Conservation (phyloP, 2,329 filamentous ascomycete genomes). For the Shiraia bambusicola region DNA sequence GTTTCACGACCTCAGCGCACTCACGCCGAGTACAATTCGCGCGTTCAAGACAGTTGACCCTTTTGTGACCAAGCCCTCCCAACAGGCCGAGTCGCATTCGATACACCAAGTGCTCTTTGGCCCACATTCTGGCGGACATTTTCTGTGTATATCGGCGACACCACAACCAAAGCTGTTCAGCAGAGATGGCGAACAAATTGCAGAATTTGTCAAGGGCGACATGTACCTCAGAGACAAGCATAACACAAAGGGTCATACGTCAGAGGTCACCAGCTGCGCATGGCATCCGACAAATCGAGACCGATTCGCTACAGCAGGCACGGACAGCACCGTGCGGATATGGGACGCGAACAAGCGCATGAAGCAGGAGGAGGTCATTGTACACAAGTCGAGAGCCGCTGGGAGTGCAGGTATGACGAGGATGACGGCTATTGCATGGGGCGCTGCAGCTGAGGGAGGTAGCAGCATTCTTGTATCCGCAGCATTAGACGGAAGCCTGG, state of each 20-base stretch:
- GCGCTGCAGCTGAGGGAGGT: constrained; percentile 71
- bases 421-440: constrained; percentile 93
- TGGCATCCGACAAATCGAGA: constrained; percentile 91
- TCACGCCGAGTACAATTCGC: constrained; percentile 91
- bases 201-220: constrained; percentile 93
- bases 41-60: constrained; percentile 93
- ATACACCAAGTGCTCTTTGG: constrained; percentile 88
- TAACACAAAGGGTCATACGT: constrained; percentile 95
- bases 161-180: constrained; percentile 87
- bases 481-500: constrained; percentile 83
- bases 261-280: constrained; percentile 82
- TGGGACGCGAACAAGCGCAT: constrained; percentile 95
- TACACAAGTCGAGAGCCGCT: constrained; percentile 89
- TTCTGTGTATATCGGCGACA: constrained; percentile 85
- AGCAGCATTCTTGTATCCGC: constrained; percentile 77
- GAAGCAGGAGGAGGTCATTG: constrained; percentile 88
- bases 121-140: constrained; percentile 72
- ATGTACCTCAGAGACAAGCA: constrained; percentile 98
- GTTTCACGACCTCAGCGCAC: constrained; percentile 90
- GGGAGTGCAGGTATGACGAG: constrained; percentile 87
- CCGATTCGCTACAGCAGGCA: constrained; percentile 84
- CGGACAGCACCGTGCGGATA: constrained; percentile 91
- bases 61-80: constrained; percentile 69
- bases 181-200: constrained; percentile 81
- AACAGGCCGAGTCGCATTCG: constrained; percentile 79